Evolutionary conservation across 495 filamentous ascomycete genomes (phyloP), one percentile per base, ranked within the genome.

Genomic region (Cercophora samala): DNA sequence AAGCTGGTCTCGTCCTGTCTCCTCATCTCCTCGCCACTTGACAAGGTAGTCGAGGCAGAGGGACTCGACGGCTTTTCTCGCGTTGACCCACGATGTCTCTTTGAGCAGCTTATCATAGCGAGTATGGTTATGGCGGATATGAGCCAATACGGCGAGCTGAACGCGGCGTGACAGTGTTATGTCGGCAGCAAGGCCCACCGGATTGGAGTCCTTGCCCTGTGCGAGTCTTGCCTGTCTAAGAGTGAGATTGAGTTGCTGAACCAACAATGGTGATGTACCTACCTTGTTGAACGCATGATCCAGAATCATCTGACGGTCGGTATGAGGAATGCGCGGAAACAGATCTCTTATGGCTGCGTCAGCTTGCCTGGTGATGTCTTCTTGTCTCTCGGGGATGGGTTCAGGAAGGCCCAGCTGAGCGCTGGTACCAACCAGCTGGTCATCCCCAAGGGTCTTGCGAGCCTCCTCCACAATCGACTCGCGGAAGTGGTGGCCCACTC

Each of bases 1-100:
- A 9, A 93, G 82, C 68, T 90, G 88, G 62, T 87, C 86, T 67
- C 86, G 86, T 56, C 89, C 89, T 51, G 87, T 90, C 70, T 93
- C 90, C 73, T 92, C 90, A 70, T 94, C 91, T 59, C 91, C 92
- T 74, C 92, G 88, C 93, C 93, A 97, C 82, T 91, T 88, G 72
- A 91, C 85, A 63, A 97, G 80, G 71, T 89, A 85, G 63, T 89
- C 85, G 29, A 94, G 79, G 60, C 88, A 92, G 17, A 86, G 77
- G 56, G 87, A 83, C 71, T 94, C 90, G 51, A 95, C 90, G 53
- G 79, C 75, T 65, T 82, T 84, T 65, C 93, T 84, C 24, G 93
- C 92, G 65, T 91, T 89, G 56, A 84, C 80, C 76, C 87, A 93
- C 8, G 76, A 80, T 5, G 83, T 86, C 58, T 84, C 80, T 66